Percentiles rank a stretch among this genome's conserved stretches.
Conservation (phyloP, 495 filamentous ascomycete species). For the Neurospora sp. region DNA sequence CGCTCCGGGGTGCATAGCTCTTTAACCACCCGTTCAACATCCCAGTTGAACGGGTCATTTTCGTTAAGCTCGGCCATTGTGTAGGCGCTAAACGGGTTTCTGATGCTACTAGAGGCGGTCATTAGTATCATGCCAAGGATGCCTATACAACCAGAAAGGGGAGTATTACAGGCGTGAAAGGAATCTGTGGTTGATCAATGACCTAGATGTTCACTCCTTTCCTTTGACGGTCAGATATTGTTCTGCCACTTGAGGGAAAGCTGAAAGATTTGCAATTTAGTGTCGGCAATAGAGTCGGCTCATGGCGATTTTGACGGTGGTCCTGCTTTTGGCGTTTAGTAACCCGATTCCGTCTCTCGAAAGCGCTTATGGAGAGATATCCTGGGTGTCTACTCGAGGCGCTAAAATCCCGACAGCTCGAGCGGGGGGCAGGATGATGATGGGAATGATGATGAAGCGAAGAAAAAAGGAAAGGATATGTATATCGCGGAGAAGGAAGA, state of each 20-base stretch:
- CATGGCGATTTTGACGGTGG: neutral
- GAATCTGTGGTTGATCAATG: neutral
- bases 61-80: constrained; percentile 15
- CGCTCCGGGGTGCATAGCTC: constrained; percentile 49
- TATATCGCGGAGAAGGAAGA: neutral
- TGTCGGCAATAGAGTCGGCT: neutral
- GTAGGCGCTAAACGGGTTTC: neutral
- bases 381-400: neutral
- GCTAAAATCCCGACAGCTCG: neutral
- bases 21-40: constrained; percentile 50
- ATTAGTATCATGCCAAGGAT: neutral
- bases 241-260: neutral
- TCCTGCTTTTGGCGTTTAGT: neutral
- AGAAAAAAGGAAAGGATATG: neutral
- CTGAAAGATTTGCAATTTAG: neutral
- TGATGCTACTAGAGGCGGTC: neutral
- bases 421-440: neutral
- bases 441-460: neutral
- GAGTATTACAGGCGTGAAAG: neutral
- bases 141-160: neutral
- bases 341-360: neutral
- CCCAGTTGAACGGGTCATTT: constrained; percentile 59
- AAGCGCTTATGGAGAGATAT: neutral
- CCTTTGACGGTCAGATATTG: neutral
- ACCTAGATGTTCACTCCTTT: neutral